These are phyloP conservation scores for Climacium dendroides DNA, from an alignment of 225 moss, liverwort and hornwort genomes.

Conservation along the genomic window DNA sequence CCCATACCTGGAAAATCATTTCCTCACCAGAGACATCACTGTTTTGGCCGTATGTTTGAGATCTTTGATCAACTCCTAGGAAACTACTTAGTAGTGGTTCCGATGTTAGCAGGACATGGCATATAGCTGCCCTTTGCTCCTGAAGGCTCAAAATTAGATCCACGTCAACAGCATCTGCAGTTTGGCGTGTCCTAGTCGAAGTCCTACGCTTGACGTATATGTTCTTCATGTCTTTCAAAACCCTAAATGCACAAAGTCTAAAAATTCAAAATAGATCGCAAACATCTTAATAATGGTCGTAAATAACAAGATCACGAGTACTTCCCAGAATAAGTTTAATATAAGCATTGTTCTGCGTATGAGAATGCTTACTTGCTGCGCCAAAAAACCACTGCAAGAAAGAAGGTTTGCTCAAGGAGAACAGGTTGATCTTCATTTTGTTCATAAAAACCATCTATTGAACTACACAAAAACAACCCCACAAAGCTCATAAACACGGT, in stretches of 20 bases:
- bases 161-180: not conserved
- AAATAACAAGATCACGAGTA: not conserved
- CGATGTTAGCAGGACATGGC: conserved; percentile 23
- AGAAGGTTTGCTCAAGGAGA: not conserved
- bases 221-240: conserved; percentile 17
- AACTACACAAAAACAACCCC: conserved; percentile 3
- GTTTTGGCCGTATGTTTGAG: not conserved
- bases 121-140: conserved; percentile 32
- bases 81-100: not conserved
- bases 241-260: not conserved
- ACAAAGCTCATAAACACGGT: not conserved
- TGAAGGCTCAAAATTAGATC: not conserved
- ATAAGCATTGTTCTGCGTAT: not conserved
- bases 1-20: conserved; percentile 26
- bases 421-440: not conserved
- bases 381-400: conserved; percentile 34
- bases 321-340: not conserved
- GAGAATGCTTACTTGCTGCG: conserved; percentile 22
- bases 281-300: not conserved
- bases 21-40: conserved; percentile 19
- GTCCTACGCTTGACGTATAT: not conserved
- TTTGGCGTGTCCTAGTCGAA: not conserved
- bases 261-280: not conserved
- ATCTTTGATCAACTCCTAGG: not conserved
- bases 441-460: not conserved